These are phyloP conservation scores for Colletotrichum echinochloae DNA, from an alignment of 2,329 filamentous ascomycete species.

Conservation along the genomic window DNA sequence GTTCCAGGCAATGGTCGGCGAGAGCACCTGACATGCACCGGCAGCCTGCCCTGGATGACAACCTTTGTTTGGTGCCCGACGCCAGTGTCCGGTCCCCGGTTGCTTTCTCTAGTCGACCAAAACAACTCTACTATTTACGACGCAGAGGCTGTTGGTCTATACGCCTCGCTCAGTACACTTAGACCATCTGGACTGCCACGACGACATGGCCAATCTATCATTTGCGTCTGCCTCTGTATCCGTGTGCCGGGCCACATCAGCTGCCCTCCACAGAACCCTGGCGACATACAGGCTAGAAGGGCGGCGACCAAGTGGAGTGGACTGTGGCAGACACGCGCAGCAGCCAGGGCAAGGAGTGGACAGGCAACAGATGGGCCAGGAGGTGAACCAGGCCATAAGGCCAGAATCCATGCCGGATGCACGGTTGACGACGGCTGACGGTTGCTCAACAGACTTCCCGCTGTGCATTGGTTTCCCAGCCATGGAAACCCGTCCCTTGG, in stretches of 20 bases:
- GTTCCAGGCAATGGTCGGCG: conserved; percentile 8
- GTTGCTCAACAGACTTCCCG: conserved; percentile 39
- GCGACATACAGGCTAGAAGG: conserved; percentile 35
- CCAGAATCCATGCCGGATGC: conserved; percentile 35
- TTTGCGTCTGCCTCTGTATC: conserved; percentile 8
- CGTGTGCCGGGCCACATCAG: conserved; percentile 27
- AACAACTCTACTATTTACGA: not conserved
- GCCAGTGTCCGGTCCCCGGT: not conserved
- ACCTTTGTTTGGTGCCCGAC: not conserved
- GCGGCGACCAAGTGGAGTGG: conserved; percentile 22
- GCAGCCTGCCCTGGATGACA: not conserved
- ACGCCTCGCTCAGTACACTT: not conserved
- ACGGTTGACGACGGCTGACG: conserved; percentile 36
- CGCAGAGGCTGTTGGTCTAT: not conserved
- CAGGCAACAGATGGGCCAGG: conserved; percentile 4
- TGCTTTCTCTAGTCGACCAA: not conserved
- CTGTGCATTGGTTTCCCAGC: conserved; percentile 18
- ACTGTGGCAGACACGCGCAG: conserved; percentile 20
- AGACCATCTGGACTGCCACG: conserved; percentile 8
- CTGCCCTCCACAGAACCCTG: conserved; percentile 35
- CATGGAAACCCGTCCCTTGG: conserved; percentile 1
- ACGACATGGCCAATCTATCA: not conserved
- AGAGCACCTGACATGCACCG: not conserved
- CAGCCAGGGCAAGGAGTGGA: conserved; percentile 20
- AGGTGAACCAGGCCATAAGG: conserved; percentile 8